These are phyloP conservation scores for Eucalyptus brandiana DNA, from an alignment of 345 rosid genomes.

Conservation along the genomic window DNA sequence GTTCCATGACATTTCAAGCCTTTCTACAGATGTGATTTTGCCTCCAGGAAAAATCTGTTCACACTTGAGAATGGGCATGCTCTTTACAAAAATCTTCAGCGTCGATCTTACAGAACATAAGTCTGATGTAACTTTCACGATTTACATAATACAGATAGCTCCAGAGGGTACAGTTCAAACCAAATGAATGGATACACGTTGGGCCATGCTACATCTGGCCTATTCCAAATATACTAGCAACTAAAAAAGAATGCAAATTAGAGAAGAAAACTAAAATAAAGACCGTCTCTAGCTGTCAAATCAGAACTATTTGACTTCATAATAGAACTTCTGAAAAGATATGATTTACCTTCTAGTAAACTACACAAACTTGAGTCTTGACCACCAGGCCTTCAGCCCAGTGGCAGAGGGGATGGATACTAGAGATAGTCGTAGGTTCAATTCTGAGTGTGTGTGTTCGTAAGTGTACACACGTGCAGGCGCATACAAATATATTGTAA, in stretches of 20 bases:
- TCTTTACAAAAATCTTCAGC: neutral
- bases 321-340: neutral
- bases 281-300: neutral
- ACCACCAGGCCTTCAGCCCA: neutral
- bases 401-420: neutral
- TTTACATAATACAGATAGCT: neutral
- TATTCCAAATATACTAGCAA: neutral
- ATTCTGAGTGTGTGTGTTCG: neutral
- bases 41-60: neutral
- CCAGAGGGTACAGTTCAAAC: neutral
- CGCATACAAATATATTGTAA: neutral
- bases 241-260: neutral
- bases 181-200: neutral
- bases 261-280: neutral
- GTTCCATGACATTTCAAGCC: neutral
- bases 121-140: neutral
- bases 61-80: neutral
- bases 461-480: neutral
- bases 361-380: neutral
- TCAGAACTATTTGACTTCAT: neutral
- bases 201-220: neutral
- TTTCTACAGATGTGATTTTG: neutral
- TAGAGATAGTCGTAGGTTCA: neutral
- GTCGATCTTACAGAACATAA: neutral
- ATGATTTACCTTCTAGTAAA: neutral